A percentile compares a stretch with the other conserved stretches of the same genome.
phyloP scores from a whole-genome alignment of 1,284 basidiomycete species.

The Singerocomus inundabilis region DNA sequence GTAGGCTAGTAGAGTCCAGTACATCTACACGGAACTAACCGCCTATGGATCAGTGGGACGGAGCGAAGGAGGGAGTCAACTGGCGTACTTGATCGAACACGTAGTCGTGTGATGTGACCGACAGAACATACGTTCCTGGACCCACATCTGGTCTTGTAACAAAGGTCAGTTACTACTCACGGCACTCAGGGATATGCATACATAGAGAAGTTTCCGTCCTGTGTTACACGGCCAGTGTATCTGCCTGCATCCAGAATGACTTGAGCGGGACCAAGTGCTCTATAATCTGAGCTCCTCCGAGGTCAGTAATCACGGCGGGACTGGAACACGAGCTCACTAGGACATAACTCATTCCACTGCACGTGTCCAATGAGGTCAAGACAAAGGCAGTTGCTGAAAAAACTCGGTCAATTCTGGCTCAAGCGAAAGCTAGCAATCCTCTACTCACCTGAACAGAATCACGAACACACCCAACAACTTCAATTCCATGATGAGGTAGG shows the following conservation, averaged over 20 bases:
- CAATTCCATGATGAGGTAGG: slow-evolving; percentile 20
- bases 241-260: slow-evolving; percentile 61
- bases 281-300: slow-evolving; percentile 36
- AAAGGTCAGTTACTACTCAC: slow-evolving; percentile 11
- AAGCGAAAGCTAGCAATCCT: background rate
- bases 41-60: slow-evolving; percentile 2
- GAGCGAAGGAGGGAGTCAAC: background rate
- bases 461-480: slow-evolving; percentile 7
- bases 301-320: slow-evolving; percentile 1
- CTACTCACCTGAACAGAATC: slow-evolving; percentile 18
- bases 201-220: slow-evolving; percentile 65
- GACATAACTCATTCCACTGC: slow-evolving; percentile 64
- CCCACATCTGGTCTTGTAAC: slow-evolving; percentile 57
- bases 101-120: slow-evolving; percentile 62
- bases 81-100: slow-evolving; percentile 62
- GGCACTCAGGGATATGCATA: slow-evolving; percentile 49
- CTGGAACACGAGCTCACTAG: slow-evolving; percentile 41
- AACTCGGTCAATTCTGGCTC: background rate
- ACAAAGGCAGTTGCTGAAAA: slow-evolving; percentile 37
- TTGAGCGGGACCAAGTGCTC: slow-evolving; percentile 52
- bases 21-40: slow-evolving; percentile 55
- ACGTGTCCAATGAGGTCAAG: slow-evolving; percentile 59
- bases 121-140: slow-evolving; percentile 64
- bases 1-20: slow-evolving; percentile 40
- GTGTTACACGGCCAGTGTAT: slow-evolving; percentile 50